Conservation (phyloP, 306 rosid genomes). For the Ochetophila trinervis region DNA sequence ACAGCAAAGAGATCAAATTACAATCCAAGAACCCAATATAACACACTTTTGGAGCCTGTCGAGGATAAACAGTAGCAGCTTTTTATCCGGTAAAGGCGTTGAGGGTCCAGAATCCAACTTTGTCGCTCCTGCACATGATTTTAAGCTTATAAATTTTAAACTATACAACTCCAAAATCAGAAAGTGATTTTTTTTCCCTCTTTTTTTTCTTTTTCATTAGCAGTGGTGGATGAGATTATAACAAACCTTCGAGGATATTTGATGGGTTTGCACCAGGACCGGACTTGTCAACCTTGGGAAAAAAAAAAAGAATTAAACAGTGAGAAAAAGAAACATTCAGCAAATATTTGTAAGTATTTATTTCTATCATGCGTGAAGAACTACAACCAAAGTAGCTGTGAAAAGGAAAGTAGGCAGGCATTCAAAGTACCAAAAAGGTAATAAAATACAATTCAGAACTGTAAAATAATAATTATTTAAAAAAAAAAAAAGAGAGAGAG, state of each 20-base stretch:
- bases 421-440: slow-evolving; percentile 40
- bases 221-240: slow-evolving; percentile 13
- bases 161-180: slow-evolving; percentile 5
- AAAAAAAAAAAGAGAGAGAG: slow-evolving; percentile 22
- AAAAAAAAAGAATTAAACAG: slow-evolving; percentile 22
- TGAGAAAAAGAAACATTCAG: slow-evolving; percentile 8
- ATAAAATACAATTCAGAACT: slow-evolving; percentile 36
- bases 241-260: slow-evolving; percentile 42
- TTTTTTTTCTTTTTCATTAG: not conserved
- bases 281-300: slow-evolving; percentile 46
- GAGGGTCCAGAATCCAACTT: slow-evolving; percentile 55
- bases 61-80: slow-evolving; percentile 56
- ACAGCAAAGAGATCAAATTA: slow-evolving; percentile 29
- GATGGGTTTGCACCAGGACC: slow-evolving; percentile 39
- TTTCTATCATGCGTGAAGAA: slow-evolving; percentile 31
- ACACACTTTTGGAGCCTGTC: slow-evolving; percentile 73
- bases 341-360: slow-evolving; percentile 1
- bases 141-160: slow-evolving; percentile 10
- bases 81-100: slow-evolving; percentile 57
- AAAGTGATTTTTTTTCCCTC: not conserved
- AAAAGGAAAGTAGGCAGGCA: slow-evolving; percentile 41
- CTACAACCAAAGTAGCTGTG: slow-evolving; percentile 33
- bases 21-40: slow-evolving; percentile 23
- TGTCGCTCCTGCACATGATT: slow-evolving; percentile 32
- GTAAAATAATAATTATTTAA: slow-evolving; percentile 31